Percentiles rank a stretch among this genome's conserved stretches.
These are phyloP conservation scores for Monosporascus sp. DNA, from an alignment of 2,329 filamentous ascomycete species.

Conservation along the genomic window DNA sequence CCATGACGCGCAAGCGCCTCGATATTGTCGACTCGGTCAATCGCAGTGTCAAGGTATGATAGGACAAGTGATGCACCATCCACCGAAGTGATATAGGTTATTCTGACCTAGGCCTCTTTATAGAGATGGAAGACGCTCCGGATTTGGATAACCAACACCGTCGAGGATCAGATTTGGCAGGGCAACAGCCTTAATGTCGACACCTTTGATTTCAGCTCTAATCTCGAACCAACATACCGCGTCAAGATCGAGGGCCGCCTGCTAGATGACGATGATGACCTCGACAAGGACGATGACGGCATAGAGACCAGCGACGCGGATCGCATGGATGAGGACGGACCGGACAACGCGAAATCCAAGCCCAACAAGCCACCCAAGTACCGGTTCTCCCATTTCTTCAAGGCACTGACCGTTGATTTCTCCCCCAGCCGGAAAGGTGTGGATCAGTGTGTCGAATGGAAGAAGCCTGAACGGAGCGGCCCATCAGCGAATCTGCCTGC, in stretches of 20 bases:
- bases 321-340: constrained; percentile 56
- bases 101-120: constrained; percentile 7
- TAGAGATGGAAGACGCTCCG: constrained; percentile 78
- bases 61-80: neutral
- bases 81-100: neutral
- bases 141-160: constrained; percentile 92
- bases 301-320: constrained; percentile 41
- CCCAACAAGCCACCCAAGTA: constrained; percentile 37
- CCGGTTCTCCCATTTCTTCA: constrained; percentile 76
- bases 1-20: constrained; percentile 88
- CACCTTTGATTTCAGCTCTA: constrained; percentile 75
- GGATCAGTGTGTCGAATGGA: constrained; percentile 73
- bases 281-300: constrained; percentile 43
- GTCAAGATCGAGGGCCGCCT: constrained; percentile 89
- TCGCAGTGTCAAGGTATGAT: constrained; percentile 61
- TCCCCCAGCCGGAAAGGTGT: constrained; percentile 55
- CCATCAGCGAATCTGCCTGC: constrained; percentile 51
- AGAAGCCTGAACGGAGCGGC: constrained; percentile 61
- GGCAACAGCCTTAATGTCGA: constrained; percentile 61
- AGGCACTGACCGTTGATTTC: constrained; percentile 68
- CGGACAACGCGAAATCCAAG: constrained; percentile 25
- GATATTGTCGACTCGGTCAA: constrained; percentile 81
- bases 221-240: constrained; percentile 71
- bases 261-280: constrained; percentile 59
- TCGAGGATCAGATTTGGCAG: constrained; percentile 93